Conservation (phyloP, 176 grass and related monocot species). For the Carex littledalei region DNA sequence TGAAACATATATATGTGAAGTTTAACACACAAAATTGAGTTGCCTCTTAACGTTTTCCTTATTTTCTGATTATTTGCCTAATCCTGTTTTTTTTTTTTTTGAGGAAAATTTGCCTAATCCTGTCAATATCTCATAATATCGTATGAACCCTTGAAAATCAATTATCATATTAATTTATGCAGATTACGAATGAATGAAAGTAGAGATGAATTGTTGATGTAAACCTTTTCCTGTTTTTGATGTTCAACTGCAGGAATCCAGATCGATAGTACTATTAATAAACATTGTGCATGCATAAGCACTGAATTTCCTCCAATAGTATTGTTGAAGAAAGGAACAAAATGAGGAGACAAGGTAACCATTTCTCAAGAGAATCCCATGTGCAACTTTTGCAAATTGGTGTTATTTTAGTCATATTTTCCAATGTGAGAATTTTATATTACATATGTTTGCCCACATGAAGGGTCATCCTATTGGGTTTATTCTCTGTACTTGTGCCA, state of each 20-base stretch:
- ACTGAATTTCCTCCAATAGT: not conserved
- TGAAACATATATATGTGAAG: not conserved
- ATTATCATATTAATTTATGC: no score
- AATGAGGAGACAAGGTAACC: not conserved
- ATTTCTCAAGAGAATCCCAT: not conserved
- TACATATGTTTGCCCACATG: not conserved
- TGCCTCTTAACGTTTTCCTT: not conserved
- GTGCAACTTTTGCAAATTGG: not conserved
- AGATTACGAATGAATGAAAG: no score
- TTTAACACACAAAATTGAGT: not conserved
- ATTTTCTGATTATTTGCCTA: no score
- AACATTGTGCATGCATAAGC: conserved; percentile 6
- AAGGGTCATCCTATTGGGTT: not conserved
- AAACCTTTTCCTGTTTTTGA: no score
- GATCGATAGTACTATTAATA: not conserved
- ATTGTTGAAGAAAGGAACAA: not conserved
- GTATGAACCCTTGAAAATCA: no score
- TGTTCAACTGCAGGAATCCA: not conserved
- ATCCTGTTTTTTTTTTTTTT: no score
- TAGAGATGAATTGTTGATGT: no score
- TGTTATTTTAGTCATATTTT: not conserved
- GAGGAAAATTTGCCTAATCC: no score
- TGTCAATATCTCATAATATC: no score
- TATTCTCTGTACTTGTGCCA: no score
- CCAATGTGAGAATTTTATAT: not conserved